Base-by-base conservation (phyloP, 257 asterid genomes). In the Solanum clarkiae region DNA sequence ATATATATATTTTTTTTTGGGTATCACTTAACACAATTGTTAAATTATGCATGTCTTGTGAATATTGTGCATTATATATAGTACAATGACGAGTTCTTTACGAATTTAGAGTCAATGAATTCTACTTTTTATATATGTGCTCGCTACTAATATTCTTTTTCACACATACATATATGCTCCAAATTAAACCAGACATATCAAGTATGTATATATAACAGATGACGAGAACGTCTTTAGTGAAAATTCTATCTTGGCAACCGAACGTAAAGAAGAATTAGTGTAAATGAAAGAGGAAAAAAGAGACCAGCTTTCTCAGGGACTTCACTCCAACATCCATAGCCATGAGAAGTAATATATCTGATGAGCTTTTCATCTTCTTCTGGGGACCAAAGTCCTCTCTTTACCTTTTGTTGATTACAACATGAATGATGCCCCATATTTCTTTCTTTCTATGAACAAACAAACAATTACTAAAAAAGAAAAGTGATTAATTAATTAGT, bases 301-400 rank as follows among this genome's bases (percentile, higher is more conserved):
- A 63, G 81, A 96, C 99, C 99, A 85, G 99, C 99, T 96, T 93
- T 96, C 24, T 96, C 95, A 1, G 99, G 99, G 56, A 96, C 98
- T 91, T 96, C 99, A 84, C 99, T 96, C 99, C 99, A 96, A 84
- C 98, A 96, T 69, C 99, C 98, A 88, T 96, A 93, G 80, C 99
- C 99, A 86, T 96, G 95, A 71, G 93, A 89, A 4, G 98, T 91
- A 83, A 96, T 96, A 80, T 91, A 94, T 81, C 94, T 84, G 26
- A 93, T 88, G 40, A 94, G 94, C 90, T 96, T 96, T 77, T 94
- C 99, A 87, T 96, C 99, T 55, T 96, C 99, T 79, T 95, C 99
- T 0, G 99, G 99, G 10, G 99, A 96, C 99, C 99, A 96, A 24
- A 96, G 92, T 3, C 99, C 99, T 85, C 99, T 92, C 95, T 94